Evolutionary conservation across 352 stramenopile genomes (phyloP), one percentile per base, ranked within the genome.

Genomic region (Lagenidium giganteum): DNA sequence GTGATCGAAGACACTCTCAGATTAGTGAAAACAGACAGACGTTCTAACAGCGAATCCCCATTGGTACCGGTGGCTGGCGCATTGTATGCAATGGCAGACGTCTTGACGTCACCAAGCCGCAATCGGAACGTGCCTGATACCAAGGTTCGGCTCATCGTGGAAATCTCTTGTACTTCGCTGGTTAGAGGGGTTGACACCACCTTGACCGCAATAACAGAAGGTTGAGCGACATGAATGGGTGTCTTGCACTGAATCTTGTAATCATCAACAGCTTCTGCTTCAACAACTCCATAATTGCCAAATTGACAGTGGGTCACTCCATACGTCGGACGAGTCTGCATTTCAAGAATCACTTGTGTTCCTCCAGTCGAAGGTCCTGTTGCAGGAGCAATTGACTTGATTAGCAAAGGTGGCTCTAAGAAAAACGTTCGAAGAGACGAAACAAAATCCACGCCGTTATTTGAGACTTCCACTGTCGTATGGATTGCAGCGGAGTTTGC

Each of bases 361-460:
- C 57, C 57, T 32, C 67, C 67, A 29, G 13, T 7, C 9, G 66
- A 21, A 9, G 64, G 54, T 3, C 64, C 64, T 3, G 30, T 23
- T 3, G 22, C 17, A 17, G 67, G 67, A 5, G 33, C 12, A 3
- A 74, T 21, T 3, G 42, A 51, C 11, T 32, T 29, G 3, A 66
- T 18, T 20, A 21, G 4, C 13, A 65, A 45, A 7, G 54, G 22
- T 14, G 47, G 54, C 4, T 36, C 35, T 35, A 66, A 80, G 4
- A 38, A 37, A 24, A 80, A 82, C 0, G n/a, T 34, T 16, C 40
- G 61, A 0, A 16, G 11, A 9, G 41, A 47, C 14, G 26, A 21
- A 0, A 66, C 18, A 44, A 79, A 80, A 30, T 86, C 73, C 6
- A 59, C 42, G 9, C 64, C 70, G 31, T 83, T 86, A 32, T 71